Evolutionary conservation across 2,329 filamentous ascomycete species (phyloP), one percentile per base, ranked within the genome.

Genomic region (Lanzia echinophila): DNA sequence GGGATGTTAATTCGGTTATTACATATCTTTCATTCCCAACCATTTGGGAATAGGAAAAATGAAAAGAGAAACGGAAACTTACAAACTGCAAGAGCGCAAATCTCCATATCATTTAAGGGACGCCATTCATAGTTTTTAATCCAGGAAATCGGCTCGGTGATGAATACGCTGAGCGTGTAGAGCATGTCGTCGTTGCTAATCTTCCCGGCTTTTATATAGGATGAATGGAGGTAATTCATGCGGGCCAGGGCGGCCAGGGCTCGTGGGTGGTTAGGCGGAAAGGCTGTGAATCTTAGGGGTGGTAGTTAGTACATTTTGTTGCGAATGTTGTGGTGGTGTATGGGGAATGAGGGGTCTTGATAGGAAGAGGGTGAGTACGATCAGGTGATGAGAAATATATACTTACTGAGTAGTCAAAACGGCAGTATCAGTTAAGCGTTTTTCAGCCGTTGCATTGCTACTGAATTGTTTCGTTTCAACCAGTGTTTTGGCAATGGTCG

Each of bases 91-190:
- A 85, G 69, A 0, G 85, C 86, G 57, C 84, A 87, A 10, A 73
- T 67, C 68, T 91, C 88, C 69, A 90, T 74, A 0, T 84, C 79
- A 15, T 77, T 84, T 20, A 88, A 67, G 4, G 71, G 38, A 2
- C 88, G 79, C 87, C 87, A 92, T 65, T 92, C 88, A 62, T 82
- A 87, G 6, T 71, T 71, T 5, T 75, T 67, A 32, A 87, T 77
- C 74, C 86, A 90, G 13, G 77, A 73, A 31, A 79, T 68, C 0
- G 87, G 85, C 64, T 90, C 83, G 1, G 77, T 72, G 17, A 86
- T 76, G 65, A 88, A 88, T 0, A 88, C 74, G 12, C 75, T 72
- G 0, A 87, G 72, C 0, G 83, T 87, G 66, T 84, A 86, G 0
- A 87, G 72, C 72, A 86, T 75, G 58, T 87, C 84, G 13, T 76